Conservation (phyloP, 2,329 filamentous ascomycete genomes). For the Metarhizium album region DNA sequence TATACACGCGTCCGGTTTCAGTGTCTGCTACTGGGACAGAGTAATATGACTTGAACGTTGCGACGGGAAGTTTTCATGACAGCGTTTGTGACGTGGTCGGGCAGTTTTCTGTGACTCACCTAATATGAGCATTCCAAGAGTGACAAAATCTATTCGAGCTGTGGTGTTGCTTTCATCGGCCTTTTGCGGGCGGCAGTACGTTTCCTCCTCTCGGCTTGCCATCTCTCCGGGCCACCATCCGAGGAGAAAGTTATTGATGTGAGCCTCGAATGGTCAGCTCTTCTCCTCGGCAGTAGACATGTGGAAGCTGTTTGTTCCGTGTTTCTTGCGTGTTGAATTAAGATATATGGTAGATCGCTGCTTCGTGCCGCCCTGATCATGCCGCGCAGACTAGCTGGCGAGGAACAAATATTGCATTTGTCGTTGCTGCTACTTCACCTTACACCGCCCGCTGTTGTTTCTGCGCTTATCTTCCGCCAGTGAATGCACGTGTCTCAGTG, state of each 20-base stretch:
- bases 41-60: neutral
- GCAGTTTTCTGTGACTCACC: constrained; percentile 32
- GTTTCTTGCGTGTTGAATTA: neutral
- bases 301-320: neutral
- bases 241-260: neutral
- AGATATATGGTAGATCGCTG: neutral
- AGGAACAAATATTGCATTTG: neutral
- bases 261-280: neutral
- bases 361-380: neutral
- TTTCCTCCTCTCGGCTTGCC: neutral
- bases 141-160: constrained; percentile 48
- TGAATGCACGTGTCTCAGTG: no score
- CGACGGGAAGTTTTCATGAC: neutral
- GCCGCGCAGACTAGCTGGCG: neutral
- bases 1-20: neutral
- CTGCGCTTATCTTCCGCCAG: no score
- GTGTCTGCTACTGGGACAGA: neutral
- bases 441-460: neutral
- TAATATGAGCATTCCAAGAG: constrained; percentile 64
- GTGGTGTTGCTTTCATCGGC: neutral
- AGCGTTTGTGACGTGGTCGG: neutral
- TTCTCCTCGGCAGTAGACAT: neutral
- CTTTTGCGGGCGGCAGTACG: neutral
- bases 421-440: neutral
- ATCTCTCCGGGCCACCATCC: neutral